A percentile compares a stretch with the other conserved stretches of the same genome.
Evolutionary conservation across 352 stramenopile genomes (phyloP).

Genomic region (Pythium chondricola): DNA sequence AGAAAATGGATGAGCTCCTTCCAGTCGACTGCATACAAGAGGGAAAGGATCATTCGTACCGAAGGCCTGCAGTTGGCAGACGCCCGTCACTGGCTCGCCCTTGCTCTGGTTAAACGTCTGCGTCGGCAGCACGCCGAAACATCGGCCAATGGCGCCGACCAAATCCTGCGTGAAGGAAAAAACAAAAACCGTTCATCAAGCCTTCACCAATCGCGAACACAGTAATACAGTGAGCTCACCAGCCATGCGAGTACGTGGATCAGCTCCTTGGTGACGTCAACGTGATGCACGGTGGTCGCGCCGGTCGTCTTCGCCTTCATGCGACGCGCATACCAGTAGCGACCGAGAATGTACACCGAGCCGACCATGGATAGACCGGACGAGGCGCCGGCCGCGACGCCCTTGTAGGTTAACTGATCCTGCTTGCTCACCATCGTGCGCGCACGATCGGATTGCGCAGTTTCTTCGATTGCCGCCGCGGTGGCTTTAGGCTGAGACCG

Average conservation of each 20-base stretch:
- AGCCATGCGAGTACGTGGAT: constrained; percentile 82
- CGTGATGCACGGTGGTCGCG: constrained; percentile 30
- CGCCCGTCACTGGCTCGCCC: constrained; percentile 41
- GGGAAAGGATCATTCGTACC: too few species aligned
- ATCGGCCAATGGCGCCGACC: constrained; percentile 56
- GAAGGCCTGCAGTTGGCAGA: constrained; percentile 72
- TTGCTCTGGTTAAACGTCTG: constrained; percentile 52
- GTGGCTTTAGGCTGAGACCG: neutral
- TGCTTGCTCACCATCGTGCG: constrained; percentile 9
- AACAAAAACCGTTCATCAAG: neutral
- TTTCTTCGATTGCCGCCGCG: neutral
- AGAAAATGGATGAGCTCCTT: too few species aligned
- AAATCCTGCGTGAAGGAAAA: constrained; percentile 40
- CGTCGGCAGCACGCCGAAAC: constrained; percentile 61
- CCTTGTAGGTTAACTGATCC: constrained; percentile 24
- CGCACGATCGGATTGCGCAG: neutral
- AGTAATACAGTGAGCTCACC: constrained; percentile 17
- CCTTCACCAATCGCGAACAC: neutral
- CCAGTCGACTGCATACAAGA: too few species aligned
- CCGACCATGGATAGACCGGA: constrained; percentile 75
- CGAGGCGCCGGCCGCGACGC: constrained; percentile 55
- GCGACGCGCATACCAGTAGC: constrained; percentile 69
- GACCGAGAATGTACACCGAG: constrained; percentile 75
- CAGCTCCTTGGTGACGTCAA: constrained; percentile 82
- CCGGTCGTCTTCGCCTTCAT: constrained; percentile 30